These are phyloP conservation scores for Lachnellula arida DNA, from an alignment of 2,329 filamentous ascomycete genomes.

Conservation along the genomic window DNA sequence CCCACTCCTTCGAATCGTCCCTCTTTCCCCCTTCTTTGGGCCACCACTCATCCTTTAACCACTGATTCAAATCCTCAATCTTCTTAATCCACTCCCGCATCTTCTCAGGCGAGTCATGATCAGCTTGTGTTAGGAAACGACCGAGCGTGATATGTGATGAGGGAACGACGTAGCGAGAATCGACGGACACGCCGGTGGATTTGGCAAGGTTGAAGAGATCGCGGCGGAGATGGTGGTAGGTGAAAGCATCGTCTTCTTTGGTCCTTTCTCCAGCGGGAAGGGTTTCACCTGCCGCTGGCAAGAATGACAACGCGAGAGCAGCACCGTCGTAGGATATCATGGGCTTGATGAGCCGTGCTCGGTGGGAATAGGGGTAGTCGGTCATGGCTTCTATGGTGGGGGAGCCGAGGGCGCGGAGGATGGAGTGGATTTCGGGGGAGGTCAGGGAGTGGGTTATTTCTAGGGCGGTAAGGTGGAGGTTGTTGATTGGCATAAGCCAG, in stretches of 20 bases:
- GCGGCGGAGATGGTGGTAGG: constrained; percentile 84
- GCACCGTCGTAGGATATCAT: constrained; percentile 79
- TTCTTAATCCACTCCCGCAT: constrained; percentile 59
- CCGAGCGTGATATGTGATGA: constrained; percentile 87
- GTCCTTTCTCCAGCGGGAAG: constrained; percentile 22
- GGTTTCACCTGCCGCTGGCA: constrained; percentile 68
- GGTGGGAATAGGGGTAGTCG: constrained; percentile 61
- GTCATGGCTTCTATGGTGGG: constrained; percentile 53
- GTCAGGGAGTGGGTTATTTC: constrained; percentile 82
- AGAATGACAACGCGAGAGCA: constrained; percentile 80
- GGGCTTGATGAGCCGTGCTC: constrained; percentile 74
- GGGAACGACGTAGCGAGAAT: constrained; percentile 79
- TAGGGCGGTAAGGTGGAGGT: constrained; percentile 79
- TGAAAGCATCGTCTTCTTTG: constrained; percentile 61
- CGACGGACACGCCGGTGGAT: constrained; percentile 62
- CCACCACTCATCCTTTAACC: constrained; percentile 70
- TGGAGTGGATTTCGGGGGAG: constrained; percentile 57
- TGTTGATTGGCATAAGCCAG: constrained; percentile 78
- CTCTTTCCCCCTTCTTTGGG: constrained; percentile 40
- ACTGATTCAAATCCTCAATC: constrained; percentile 73
- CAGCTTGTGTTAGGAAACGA: constrained; percentile 66
- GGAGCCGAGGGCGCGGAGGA: constrained; percentile 55
- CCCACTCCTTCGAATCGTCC: constrained; percentile 64
- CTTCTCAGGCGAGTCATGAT: constrained; percentile 49
- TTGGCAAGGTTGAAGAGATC: constrained; percentile 65